Evolutionary conservation across 2,329 filamentous ascomycete genomes (phyloP).

Genomic region (Colletotrichum nymphaeae): DNA sequence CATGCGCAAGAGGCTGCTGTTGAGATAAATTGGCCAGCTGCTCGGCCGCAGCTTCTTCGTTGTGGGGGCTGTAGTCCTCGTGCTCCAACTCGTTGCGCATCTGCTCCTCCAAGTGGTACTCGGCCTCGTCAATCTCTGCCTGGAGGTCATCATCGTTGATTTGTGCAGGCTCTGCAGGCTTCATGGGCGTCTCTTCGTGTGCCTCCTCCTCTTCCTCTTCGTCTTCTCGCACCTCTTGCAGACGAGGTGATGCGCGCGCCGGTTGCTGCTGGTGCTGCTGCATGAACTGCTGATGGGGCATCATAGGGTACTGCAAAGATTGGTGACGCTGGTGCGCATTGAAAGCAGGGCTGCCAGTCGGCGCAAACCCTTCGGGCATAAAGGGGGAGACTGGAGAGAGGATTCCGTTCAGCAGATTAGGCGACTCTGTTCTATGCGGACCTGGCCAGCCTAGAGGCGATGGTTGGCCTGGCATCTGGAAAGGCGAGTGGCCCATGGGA

Average conservation of each 20-base stretch:
- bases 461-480: slow-evolving; percentile 73
- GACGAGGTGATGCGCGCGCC: slow-evolving; percentile 66
- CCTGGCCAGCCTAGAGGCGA: slow-evolving; percentile 70
- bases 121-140: slow-evolving; percentile 85
- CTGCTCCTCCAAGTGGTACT: slow-evolving; percentile 86
- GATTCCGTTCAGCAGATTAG: slow-evolving; percentile 68
- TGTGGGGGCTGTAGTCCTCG: slow-evolving; percentile 78
- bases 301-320: slow-evolving; percentile 67
- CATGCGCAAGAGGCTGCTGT: slow-evolving; percentile 46
- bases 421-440: slow-evolving; percentile 72
- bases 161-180: slow-evolving; percentile 62
- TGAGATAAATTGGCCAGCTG: slow-evolving; percentile 11
- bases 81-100: slow-evolving; percentile 83
- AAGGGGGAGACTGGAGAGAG: slow-evolving; percentile 75
- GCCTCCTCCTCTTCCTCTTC: slow-evolving; percentile 79
- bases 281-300: slow-evolving; percentile 67
- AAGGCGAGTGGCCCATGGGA: slow-evolving; percentile 72
- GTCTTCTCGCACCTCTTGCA: slow-evolving; percentile 80
- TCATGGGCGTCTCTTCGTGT: slow-evolving; percentile 62
- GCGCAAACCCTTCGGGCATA: slow-evolving; percentile 61
- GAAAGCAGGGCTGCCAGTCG: slow-evolving; percentile 53
- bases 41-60: slow-evolving; percentile 47
- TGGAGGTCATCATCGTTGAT: slow-evolving; percentile 77
- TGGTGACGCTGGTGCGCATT: slow-evolving; percentile 67
- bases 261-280: slow-evolving; percentile 66